phyloP scores from a whole-genome alignment of 768 basidiomycete genomes.

The Gelatoporia subvermispora region DNA sequence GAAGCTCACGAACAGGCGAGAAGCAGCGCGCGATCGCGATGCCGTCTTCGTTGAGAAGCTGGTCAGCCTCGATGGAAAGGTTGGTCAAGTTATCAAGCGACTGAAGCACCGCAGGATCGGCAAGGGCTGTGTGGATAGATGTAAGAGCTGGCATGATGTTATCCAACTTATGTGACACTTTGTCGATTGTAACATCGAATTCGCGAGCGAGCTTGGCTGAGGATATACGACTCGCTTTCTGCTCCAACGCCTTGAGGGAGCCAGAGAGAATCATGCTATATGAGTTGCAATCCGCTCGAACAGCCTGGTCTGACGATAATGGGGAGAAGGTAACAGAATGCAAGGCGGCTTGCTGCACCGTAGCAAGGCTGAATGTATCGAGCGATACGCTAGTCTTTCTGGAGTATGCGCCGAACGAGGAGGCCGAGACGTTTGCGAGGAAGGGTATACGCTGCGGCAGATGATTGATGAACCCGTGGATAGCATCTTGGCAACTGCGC shows the following conservation, averaged over 20 bases:
- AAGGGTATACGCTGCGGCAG: conserved; percentile 55
- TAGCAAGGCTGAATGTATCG: conserved; percentile 26
- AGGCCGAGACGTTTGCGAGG: conserved; percentile 31
- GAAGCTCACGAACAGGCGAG: conserved; percentile 47
- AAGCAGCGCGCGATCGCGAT: conserved; percentile 41
- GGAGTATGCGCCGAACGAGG: no score
- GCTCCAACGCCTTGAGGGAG: conserved; percentile 44
- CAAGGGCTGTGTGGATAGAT: conserved; percentile 32
- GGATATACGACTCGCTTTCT: conserved; percentile 43
- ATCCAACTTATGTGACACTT: conserved; percentile 34
- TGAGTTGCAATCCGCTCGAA: conserved; percentile 67
- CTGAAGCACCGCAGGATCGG: conserved; percentile 20
- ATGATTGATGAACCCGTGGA: conserved; percentile 43
- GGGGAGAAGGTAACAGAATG: conserved; percentile 57
- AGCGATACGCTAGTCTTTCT: no score
- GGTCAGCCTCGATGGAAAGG: conserved; percentile 34
- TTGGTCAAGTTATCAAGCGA: conserved; percentile 31
- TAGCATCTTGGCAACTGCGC: conserved; percentile 35
- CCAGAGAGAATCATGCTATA: conserved; percentile 59
- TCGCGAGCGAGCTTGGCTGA: conserved; percentile 50
- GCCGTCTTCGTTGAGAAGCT: conserved; percentile 29
- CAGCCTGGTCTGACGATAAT: conserved; percentile 53
- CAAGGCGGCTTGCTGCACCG: conserved; percentile 26
- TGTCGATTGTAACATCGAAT: conserved; percentile 40
- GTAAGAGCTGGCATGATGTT: conserved; percentile 30